phyloP scores from a whole-genome alignment of 164 flowering plant genomes.

The Stephania japonica region DNA sequence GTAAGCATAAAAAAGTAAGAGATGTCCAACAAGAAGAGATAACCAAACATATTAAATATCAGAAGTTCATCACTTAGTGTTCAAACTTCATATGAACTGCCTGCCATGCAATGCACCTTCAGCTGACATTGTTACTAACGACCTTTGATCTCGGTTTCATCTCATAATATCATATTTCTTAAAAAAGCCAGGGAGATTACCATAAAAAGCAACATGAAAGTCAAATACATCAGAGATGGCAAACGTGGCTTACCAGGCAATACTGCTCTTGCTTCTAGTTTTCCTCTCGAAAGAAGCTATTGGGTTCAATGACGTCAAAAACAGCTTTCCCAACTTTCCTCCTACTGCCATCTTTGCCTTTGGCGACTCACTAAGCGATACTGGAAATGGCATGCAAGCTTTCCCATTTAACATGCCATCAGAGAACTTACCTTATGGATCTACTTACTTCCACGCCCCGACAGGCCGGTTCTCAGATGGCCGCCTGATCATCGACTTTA shows the following conservation, averaged over 20 bases:
- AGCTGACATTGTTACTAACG: background rate
- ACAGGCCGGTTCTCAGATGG: conserved; percentile 13
- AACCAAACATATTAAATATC: background rate
- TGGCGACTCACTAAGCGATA: conserved; percentile 14
- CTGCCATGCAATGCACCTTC: background rate
- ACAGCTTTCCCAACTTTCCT: background rate
- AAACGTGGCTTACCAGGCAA: background rate
- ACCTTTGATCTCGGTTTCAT: background rate
- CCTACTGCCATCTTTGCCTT: conserved; percentile 13
- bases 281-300: background rate
- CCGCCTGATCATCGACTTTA: conserved; percentile 12
- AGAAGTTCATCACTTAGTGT: background rate
- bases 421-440: conserved; percentile 12
- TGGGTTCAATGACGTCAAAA: background rate
- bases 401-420: conserved; percentile 7
- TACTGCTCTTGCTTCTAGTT: background rate
- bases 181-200: background rate
- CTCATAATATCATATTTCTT: background rate
- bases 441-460: conserved; percentile 8
- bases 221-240: background rate
- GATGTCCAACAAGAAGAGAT: background rate
- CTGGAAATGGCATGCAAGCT: conserved; percentile 7
- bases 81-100: background rate
- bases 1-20: background rate
- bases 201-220: background rate